Conservation (phyloP, 2,329 filamentous ascomycete species). For the Lachnum nothofagi region DNA sequence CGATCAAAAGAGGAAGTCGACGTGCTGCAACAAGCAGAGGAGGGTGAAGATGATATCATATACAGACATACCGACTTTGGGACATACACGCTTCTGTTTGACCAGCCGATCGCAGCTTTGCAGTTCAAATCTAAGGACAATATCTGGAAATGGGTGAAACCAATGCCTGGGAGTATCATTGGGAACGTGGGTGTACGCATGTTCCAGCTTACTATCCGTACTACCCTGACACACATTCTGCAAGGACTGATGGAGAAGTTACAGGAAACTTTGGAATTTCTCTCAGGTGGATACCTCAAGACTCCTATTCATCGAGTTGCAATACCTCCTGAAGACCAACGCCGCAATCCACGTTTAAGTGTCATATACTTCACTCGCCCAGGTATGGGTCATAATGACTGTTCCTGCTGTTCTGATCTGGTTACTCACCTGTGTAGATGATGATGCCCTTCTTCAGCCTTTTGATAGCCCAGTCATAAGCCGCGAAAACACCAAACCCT, state of each 20-base stretch:
- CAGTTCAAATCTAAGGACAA: conserved; percentile 48
- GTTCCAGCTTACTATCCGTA: too few species aligned
- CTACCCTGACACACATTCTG: too few species aligned
- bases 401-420: too few species aligned
- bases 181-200: conserved; percentile 50
- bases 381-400: too few species aligned
- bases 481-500: too few species aligned
- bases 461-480: too few species aligned
- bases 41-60: conserved; percentile 40
- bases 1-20: conserved; percentile 45
- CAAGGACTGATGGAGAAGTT: too few species aligned
- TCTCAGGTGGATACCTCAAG: conserved; percentile 44
- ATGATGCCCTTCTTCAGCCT: too few species aligned
- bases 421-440: too few species aligned
- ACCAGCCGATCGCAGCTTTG: conserved; percentile 53
- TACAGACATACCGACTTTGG: conserved; percentile 56
- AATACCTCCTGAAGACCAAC: conserved; percentile 31
- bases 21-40: conserved; percentile 41
- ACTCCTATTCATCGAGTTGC: conserved; percentile 38
- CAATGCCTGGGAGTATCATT: conserved; percentile 46
- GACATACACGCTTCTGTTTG: conserved; percentile 52
- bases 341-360: conserved; percentile 38
- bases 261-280: too few species aligned
- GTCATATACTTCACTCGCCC: conserved; percentile 40
- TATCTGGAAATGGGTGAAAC: conserved; percentile 47